phyloP scores from a whole-genome alignment of 148 eudicot genomes.

The Vaccinium myrtillus region DNA sequence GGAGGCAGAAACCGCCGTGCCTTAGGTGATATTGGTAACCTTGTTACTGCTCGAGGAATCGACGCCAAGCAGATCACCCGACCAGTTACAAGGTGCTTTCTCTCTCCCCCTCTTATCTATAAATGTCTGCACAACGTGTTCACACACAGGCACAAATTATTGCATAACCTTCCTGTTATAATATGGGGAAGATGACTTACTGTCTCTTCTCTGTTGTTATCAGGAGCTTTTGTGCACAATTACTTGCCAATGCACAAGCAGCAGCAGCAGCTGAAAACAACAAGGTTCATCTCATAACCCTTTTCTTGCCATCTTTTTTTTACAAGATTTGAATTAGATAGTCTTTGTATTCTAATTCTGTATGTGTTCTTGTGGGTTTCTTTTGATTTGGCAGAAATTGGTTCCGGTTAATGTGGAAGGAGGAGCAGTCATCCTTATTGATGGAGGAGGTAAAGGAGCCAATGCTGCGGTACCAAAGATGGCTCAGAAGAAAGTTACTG shows the following conservation, averaged over 20 bases:
- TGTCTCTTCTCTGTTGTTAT: background rate
- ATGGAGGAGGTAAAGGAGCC: conserved; percentile 21
- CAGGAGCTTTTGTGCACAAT: conserved; percentile 56
- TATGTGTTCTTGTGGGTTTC: background rate
- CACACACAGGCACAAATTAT: background rate
- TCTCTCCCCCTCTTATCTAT: background rate
- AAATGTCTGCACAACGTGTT: too few species aligned
- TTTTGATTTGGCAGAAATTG: conserved; percentile 28
- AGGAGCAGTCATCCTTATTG: conserved; percentile 9
- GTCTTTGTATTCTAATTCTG: background rate
- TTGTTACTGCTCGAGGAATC: conserved; percentile 41
- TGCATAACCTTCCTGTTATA: background rate
- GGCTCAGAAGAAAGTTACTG: conserved; percentile 35
- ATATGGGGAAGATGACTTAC: background rate
- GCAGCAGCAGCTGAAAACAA: conserved; percentile 43
- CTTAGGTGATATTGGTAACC: conserved; percentile 58
- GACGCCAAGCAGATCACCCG: conserved; percentile 39
- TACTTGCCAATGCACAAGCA: conserved; percentile 71
- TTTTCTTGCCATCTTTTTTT: conserved; percentile 4
- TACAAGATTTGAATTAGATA: background rate
- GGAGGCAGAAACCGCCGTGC: conserved; percentile 57
- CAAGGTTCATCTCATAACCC: conserved; percentile 33
- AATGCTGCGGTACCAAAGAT: conserved; percentile 30
- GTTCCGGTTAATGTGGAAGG: conserved; percentile 17
- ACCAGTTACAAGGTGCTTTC: conserved; percentile 42